phyloP scores from a whole-genome alignment of 805 yeast species.

The Millerago galiae region DNA sequence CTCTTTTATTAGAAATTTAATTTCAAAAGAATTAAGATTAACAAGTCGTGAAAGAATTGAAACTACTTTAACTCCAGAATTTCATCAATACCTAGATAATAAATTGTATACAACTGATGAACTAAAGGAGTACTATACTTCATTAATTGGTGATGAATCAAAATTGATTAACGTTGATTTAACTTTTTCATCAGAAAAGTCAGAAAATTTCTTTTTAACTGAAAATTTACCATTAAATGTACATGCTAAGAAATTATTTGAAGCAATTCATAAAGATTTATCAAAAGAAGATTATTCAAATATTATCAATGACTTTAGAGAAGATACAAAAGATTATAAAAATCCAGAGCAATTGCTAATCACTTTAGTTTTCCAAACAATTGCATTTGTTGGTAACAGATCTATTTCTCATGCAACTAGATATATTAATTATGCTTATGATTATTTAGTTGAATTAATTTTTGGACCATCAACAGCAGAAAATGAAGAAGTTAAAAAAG shows the following conservation, averaged over 20 bases:
- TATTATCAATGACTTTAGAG: slow-evolving; percentile 26
- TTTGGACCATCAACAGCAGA: background rate
- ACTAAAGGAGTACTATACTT: slow-evolving; percentile 31
- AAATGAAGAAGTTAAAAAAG: background rate
- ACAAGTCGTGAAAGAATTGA: slow-evolving; percentile 69
- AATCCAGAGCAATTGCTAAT: slow-evolving; percentile 42
- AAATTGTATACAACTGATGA: slow-evolving; percentile 31
- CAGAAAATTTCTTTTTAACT: slow-evolving; percentile 33
- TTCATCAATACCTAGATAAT: slow-evolving; percentile 41
- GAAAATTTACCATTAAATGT: slow-evolving; percentile 31
- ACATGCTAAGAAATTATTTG: slow-evolving; percentile 32
- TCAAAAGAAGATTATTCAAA: slow-evolving; percentile 26
- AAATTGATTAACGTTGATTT: slow-evolving; percentile 15
- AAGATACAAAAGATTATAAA: slow-evolving; percentile 25
- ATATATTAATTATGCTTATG: slow-evolving; percentile 37
- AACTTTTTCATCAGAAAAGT: slow-evolving; percentile 17
- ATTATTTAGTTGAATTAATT: slow-evolving; percentile 29
- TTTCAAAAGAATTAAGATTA: slow-evolving; percentile 77
- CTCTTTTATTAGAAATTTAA: slow-evolving; percentile 68
- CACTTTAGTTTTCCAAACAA: slow-evolving; percentile 58
- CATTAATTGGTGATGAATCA: slow-evolving; percentile 26
- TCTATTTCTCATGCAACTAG: slow-evolving; percentile 73
- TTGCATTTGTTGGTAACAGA: slow-evolving; percentile 80
- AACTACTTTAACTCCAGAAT: slow-evolving; percentile 61
- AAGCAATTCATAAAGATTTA: slow-evolving; percentile 28